phyloP scores from a whole-genome alignment of 495 filamentous ascomycete species.

The Aspergillus bridgeri region DNA sequence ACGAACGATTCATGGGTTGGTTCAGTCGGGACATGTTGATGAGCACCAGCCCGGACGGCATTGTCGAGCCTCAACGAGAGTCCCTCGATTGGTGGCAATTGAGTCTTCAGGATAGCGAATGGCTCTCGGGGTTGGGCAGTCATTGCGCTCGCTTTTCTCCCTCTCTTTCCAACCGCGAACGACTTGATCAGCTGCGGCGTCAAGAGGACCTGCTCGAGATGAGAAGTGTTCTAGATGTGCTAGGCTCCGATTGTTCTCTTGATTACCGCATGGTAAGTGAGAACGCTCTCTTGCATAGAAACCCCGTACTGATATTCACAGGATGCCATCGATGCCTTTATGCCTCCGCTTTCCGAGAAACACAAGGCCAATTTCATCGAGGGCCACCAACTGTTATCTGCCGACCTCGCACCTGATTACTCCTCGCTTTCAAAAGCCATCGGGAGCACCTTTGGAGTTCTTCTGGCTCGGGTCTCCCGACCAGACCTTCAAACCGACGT shows the following conservation, averaged over 20 bases:
- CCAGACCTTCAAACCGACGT: slow-evolving; percentile 24
- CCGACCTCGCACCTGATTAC: slow-evolving; percentile 39
- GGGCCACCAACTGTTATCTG: slow-evolving; percentile 59
- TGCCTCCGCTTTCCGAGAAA: slow-evolving; percentile 57
- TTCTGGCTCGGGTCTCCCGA: slow-evolving; percentile 31
- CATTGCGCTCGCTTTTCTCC: background rate
- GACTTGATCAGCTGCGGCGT: slow-evolving; percentile 26
- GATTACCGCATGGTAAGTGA: slow-evolving; percentile 30
- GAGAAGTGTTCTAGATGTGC: slow-evolving; percentile 38
- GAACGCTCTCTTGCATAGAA: background rate
- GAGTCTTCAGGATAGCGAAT: slow-evolving; percentile 36
- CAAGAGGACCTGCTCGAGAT: slow-evolving; percentile 32
- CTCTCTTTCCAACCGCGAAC: slow-evolving; percentile 19
- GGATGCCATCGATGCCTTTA: slow-evolving; percentile 57
- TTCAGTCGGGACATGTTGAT: slow-evolving; percentile 54
- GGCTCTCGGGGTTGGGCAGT: slow-evolving; percentile 13
- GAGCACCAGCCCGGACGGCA: slow-evolving; percentile 17
- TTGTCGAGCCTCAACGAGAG: slow-evolving; percentile 33
- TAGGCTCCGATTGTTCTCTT: slow-evolving; percentile 29
- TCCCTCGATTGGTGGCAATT: slow-evolving; percentile 38
- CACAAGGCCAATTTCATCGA: slow-evolving; percentile 61
- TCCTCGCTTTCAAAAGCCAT: slow-evolving; percentile 33
- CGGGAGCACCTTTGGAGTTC: slow-evolving; percentile 32
- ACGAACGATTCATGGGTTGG: slow-evolving; percentile 73
- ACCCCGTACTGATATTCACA: slow-evolving; percentile 26